Percentiles rank a stretch among this genome's conserved stretches.
Evolutionary conservation across 352 stramenopile species (phyloP).

Genomic region (Pythium aphanidermatum): DNA sequence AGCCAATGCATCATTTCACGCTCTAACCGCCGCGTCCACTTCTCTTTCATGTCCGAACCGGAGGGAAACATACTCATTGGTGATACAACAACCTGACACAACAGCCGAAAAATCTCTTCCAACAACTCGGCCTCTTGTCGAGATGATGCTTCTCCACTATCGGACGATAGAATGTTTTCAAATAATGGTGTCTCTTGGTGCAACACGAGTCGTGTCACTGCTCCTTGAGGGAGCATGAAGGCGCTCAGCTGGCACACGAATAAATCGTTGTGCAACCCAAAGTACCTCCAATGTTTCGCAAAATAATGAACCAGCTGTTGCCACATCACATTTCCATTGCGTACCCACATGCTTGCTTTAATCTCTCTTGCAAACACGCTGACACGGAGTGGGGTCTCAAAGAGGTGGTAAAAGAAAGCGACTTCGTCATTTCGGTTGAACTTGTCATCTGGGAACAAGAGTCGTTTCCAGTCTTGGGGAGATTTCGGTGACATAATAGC

Average conservation of each 20-base stretch:
- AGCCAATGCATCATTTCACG: conserved; percentile 79
- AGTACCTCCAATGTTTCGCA: conserved; percentile 77
- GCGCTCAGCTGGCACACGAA: conserved; percentile 61
- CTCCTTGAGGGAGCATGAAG: conserved; percentile 41
- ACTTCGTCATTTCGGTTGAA: conserved; percentile 21
- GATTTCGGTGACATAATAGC: conserved; percentile 32
- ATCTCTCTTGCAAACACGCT: conserved; percentile 62
- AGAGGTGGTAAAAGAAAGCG: conserved; percentile 36
- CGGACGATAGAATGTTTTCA: conserved; percentile 9
- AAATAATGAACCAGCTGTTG: conserved; percentile 78
- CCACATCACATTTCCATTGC: conserved; percentile 76
- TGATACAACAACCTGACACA: conserved; percentile 53
- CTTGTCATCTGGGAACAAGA: conserved; percentile 28
- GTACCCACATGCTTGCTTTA: conserved; percentile 68
- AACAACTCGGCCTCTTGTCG: conserved; percentile 45
- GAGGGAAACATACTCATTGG: conserved; percentile 42
- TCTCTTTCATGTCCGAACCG: conserved; percentile 21
- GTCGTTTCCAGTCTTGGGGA: conserved; percentile 34
- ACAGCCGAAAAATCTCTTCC: conserved; percentile 55
- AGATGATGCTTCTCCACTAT: conserved; percentile 18
- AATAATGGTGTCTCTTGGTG: conserved; percentile 34
- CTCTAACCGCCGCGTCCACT: conserved; percentile 41
- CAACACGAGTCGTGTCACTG: conserved; percentile 50
- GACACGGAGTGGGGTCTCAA: conserved; percentile 53
- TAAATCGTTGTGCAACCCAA: conserved; percentile 64